A percentile compares a stretch with the other conserved stretches of the same genome.
phyloP scores from a whole-genome alignment of 2,329 filamentous ascomycete species.

The Clarireedia paspali region DNA sequence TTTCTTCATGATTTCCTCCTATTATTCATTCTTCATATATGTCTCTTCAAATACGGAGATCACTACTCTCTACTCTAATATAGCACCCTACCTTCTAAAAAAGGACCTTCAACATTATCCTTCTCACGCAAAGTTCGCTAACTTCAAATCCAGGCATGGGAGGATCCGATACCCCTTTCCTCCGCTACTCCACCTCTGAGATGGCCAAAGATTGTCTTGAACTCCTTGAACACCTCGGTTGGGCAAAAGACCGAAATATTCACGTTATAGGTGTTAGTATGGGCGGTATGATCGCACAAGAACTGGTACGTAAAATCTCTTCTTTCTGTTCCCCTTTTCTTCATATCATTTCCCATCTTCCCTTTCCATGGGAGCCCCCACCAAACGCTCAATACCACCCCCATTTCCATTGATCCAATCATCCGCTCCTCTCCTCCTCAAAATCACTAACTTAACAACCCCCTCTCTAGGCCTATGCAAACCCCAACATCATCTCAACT shows the following conservation, averaged over 20 bases:
- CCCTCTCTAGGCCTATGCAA: slow-evolving; percentile 35
- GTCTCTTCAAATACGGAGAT: neutral
- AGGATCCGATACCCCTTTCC: slow-evolving; percentile 66
- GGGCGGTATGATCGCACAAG: slow-evolving; percentile 89
- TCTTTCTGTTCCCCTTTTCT: neutral
- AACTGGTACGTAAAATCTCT: slow-evolving; percentile 45
- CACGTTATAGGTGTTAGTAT: slow-evolving; percentile 75
- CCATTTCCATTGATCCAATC: neutral
- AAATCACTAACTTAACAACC: neutral
- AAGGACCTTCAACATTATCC: neutral
- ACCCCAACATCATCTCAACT: slow-evolving; percentile 45
- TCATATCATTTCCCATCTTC: neutral
- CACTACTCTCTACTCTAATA: neutral
- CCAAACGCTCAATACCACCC: neutral
- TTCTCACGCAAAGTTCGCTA: neutral
- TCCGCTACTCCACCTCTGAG: slow-evolving; percentile 72
- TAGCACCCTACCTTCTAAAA: neutral
- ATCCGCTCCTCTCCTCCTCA: neutral
- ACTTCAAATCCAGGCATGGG: slow-evolving; percentile 49
- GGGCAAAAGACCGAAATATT: slow-evolving; percentile 49
- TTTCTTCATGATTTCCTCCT: too few species aligned
- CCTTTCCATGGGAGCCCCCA: neutral
- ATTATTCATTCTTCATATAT: neutral
- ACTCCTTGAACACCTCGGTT: slow-evolving; percentile 60
- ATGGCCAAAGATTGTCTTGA: slow-evolving; percentile 78